Percentiles rank a stretch among this genome's conserved stretches.
Evolutionary conservation across 352 stramenopile species (phyloP).

Genomic region (Thalassiosira hispida): DNA sequence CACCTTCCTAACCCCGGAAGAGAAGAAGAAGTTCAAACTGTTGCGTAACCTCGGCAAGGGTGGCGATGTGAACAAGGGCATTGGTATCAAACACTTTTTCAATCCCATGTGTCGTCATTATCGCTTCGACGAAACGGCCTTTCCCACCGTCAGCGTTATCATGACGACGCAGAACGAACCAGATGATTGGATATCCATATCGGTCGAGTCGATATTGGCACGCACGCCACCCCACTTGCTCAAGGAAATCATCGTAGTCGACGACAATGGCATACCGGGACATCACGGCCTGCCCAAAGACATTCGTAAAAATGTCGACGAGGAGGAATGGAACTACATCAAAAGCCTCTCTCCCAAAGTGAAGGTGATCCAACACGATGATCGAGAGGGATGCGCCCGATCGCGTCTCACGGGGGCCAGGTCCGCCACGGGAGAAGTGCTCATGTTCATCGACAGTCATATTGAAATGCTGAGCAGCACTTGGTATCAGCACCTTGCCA

Average conservation of each 20-base stretch:
- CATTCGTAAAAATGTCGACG: constrained; percentile 48
- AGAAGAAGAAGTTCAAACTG: constrained; percentile 19
- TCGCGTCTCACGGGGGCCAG: constrained; percentile 41
- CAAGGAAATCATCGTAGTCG: constrained; percentile 55
- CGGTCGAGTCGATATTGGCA: constrained; percentile 55
- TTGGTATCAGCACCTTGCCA: constrained; percentile 57
- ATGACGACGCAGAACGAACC: constrained; percentile 59
- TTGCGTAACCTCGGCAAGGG: constrained; percentile 30
- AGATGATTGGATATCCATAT: constrained; percentile 47
- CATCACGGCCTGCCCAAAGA: constrained; percentile 28
- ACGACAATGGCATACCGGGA: constrained; percentile 56
- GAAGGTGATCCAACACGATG: constrained; percentile 49
- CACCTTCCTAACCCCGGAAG: constrained; percentile 27
- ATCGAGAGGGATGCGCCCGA: constrained; percentile 54
- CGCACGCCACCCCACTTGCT: constrained; percentile 51
- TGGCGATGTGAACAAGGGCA: constrained; percentile 35
- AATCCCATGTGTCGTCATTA: constrained; percentile 60
- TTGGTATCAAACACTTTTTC: constrained; percentile 52
- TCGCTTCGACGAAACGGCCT: constrained; percentile 44
- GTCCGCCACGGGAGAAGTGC: constrained; percentile 42
- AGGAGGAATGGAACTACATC: constrained; percentile 38
- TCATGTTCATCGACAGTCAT: constrained; percentile 63
- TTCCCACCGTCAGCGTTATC: constrained; percentile 57
- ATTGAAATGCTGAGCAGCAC: constrained; percentile 56
- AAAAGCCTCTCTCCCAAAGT: constrained; percentile 52